These are phyloP conservation scores for Penicillium freii DNA, from an alignment of 2,329 filamentous ascomycete genomes.

Conservation along the genomic window DNA sequence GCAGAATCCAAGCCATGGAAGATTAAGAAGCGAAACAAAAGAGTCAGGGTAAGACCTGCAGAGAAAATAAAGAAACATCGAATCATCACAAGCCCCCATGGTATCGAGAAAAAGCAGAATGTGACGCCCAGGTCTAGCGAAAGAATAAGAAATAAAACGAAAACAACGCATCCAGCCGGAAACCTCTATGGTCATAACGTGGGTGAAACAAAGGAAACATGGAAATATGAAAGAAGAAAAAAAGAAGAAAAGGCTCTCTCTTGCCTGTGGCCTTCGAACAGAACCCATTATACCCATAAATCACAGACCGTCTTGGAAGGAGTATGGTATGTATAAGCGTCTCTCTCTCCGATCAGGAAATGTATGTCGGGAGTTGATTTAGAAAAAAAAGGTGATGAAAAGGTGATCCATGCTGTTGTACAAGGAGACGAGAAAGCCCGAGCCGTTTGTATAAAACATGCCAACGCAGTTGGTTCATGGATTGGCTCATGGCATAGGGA, in stretches of 20 bases:
- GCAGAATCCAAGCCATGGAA: constrained; percentile 15
- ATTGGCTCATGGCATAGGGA: constrained; percentile 3
- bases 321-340: constrained; percentile 4
- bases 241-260: constrained; percentile 12
- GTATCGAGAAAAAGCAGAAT: constrained; percentile 28
- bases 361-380: constrained; percentile 6
- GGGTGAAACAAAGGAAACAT: constrained; percentile 21
- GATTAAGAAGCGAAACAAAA: constrained; percentile 13
- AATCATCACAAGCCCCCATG: constrained; percentile 31
- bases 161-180: constrained; percentile 32
- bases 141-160: constrained; percentile 33
- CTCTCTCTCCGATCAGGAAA: constrained; percentile 15
- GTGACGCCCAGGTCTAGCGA: constrained; percentile 38
- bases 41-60: not conserved
- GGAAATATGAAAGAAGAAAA: constrained; percentile 15
- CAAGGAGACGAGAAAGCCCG: constrained; percentile 22
- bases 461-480: constrained; percentile 21
- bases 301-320: constrained; percentile 9
- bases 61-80: constrained; percentile 21
- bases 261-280: constrained; percentile 11
- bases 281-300: constrained; percentile 12
- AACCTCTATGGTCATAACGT: constrained; percentile 43
- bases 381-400: not conserved
- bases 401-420: constrained; percentile 31
- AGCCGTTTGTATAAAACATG: not conserved